phyloP scores from a whole-genome alignment of 768 basidiomycete species.

The Daedaleopsis nitida region DNA sequence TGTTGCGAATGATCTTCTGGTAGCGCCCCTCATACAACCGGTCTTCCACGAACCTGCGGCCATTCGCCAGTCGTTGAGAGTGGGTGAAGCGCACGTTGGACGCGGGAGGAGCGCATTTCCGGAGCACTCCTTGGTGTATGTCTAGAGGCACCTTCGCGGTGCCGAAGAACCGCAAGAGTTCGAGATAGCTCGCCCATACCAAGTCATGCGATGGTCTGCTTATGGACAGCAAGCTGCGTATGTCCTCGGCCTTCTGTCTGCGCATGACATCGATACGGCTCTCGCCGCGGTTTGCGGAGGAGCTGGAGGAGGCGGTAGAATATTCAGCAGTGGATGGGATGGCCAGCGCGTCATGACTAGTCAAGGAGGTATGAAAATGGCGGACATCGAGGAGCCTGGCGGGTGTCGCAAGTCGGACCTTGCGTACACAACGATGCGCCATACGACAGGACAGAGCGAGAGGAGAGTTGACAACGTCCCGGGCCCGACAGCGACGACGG shows the following conservation, averaged over 20 bases:
- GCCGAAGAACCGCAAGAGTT: conserved; percentile 51
- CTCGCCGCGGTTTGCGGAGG: background rate
- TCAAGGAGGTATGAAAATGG: conserved; percentile 6
- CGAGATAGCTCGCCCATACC: conserved; percentile 66
- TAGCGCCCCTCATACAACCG: conserved; percentile 70
- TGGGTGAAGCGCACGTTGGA: conserved; percentile 46
- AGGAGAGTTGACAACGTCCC: background rate
- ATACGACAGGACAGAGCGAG: conserved; percentile 4
- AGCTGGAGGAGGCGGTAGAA: conserved; percentile 7
- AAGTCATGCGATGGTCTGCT: conserved; percentile 6
- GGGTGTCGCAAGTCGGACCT: conserved; percentile 13
- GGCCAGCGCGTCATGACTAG: conserved; percentile 11
- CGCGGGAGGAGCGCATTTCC: conserved; percentile 58
- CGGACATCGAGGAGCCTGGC: conserved; percentile 8
- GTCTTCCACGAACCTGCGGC: conserved; percentile 26
- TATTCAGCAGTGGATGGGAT: background rate
- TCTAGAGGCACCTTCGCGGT: conserved; percentile 57
- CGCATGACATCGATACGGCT: conserved; percentile 4
- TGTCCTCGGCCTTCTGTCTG: background rate
- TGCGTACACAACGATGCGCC: conserved; percentile 21
- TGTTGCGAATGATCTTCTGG: conserved; percentile 68
- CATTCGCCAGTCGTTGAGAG: conserved; percentile 43
- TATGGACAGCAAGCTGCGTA: background rate
- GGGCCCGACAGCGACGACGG: background rate
- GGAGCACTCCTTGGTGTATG: conserved; percentile 69